Percentiles rank a stretch among this genome's conserved stretches.
Conservation (phyloP, 164 flowering plant species). For the Dillenia turbinata region DNA sequence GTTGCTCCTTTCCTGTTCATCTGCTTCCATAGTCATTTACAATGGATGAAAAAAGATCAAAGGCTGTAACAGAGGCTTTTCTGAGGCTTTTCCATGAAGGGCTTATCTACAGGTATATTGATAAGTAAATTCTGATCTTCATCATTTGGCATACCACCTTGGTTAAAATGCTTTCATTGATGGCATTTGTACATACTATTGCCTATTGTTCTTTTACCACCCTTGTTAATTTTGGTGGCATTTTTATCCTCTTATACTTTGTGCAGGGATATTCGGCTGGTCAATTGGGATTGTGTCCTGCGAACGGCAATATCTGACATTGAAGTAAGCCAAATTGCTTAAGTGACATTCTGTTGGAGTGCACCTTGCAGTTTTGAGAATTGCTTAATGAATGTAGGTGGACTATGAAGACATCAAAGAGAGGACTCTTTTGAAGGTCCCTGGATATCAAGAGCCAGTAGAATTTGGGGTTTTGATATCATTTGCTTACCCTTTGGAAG, state of each 20-base stretch:
- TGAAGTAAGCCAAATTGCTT: constrained; percentile 46
- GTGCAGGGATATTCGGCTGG: constrained; percentile 79
- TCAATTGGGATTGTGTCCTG: constrained; percentile 94
- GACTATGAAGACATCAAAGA: constrained; percentile 81
- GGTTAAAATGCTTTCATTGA: too few relatives aligned
- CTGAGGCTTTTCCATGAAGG: constrained; percentile 69
- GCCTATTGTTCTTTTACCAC: too few relatives aligned
- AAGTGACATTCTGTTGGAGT: not conserved
- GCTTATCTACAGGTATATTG: constrained; percentile 81
- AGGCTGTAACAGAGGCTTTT: constrained; percentile 95
- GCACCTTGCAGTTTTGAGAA: constrained; percentile 3
- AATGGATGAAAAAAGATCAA: constrained; percentile 89
- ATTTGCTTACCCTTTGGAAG: constrained; percentile 96
- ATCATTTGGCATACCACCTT: too few relatives aligned
- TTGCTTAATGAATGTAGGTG: constrained; percentile 49
- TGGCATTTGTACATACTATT: too few relatives aligned
- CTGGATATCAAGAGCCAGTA: constrained; percentile 73
- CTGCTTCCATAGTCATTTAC: constrained; percentile 35
- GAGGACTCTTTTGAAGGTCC: constrained; percentile 66
- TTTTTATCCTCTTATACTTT: too few relatives aligned
- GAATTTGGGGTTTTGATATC: constrained; percentile 94
- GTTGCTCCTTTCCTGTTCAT: constrained; percentile 39
- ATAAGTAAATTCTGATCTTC: too few relatives aligned
- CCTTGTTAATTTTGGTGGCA: too few relatives aligned
- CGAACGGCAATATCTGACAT: constrained; percentile 96